Evolutionary conservation across 75 land plant species (phyloP), one percentile per base, ranked within the genome.

Genomic region (Isoetes taiwanensis): DNA sequence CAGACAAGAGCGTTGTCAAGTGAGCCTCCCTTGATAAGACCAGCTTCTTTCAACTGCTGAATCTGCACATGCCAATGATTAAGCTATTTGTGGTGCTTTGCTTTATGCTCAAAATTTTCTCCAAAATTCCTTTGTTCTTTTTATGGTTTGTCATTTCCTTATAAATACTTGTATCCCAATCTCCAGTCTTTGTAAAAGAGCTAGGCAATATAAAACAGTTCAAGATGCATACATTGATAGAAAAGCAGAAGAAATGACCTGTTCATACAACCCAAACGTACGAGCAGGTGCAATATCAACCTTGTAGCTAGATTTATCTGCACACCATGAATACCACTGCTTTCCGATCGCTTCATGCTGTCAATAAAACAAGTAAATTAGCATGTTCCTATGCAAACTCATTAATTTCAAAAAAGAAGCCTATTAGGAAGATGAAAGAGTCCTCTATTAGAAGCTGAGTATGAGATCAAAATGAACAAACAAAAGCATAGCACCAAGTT

Each of bases 1-100:
- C 97, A 90, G 20, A 90, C 71, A 30, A 86, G 68, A 21, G 97
- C 94, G 67, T 80, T 91, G 17, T 86, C 83, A 20, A 54, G 0
- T 21, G 87, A 78, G 10, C 97, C 97, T 25, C 97, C 97, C 71
- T 86, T 72, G 56, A 91, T 83, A 14, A 91, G 78, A 39, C 88
- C 88, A 54, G 72, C 76, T 16, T 60, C 72, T 3, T 62, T 74
- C 69, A 91, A 39, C 39, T 58, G 55, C 61, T 78, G 77, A 61
- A 86, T 77, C 88, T 91, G 80, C 57, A 70, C 2, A 41, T 19
- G 16, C 6, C 4, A 32, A 14, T 27, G 17, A 33, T n/a, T n/a
- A n/a, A n/a, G n/a, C n/a, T n/a, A n/a, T n/a, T n/a, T n/a, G n/a
- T n/a, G n/a, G n/a, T n/a, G n/a, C n/a, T n/a, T n/a, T n/a, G n/a